Evolutionary conservation across 192 early-diverging fungal species (phyloP).

Genomic region (Rhizophagus prolifer): DNA sequence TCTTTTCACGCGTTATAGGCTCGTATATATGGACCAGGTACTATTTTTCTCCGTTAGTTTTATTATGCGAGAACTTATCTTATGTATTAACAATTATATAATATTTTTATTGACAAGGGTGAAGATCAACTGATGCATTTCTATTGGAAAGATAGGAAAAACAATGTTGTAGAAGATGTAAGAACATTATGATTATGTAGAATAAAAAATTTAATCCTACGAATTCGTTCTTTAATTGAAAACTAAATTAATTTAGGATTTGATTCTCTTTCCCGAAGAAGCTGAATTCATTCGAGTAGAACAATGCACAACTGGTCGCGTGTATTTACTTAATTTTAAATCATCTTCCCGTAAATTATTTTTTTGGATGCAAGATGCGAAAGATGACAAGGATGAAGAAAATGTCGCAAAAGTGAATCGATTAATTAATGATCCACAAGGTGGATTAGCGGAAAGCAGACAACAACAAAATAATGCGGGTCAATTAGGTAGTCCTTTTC

Average conservation of each 20-base stretch:
- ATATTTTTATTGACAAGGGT: constrained; percentile 34
- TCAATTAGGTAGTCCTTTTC: constrained; percentile 17
- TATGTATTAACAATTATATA: too few relatives aligned
- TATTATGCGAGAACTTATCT: too few relatives aligned
- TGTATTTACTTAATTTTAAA: constrained; percentile 79
- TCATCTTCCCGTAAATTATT: constrained; percentile 76
- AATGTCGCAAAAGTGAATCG: constrained; percentile 58
- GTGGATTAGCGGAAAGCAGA: constrained; percentile 25
- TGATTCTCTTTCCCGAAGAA: constrained; percentile 79
- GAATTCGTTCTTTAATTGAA: neutral
- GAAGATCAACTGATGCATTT: constrained; percentile 79
- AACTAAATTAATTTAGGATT: constrained; percentile 42
- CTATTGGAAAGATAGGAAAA: constrained; percentile 74
- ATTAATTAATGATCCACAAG: constrained; percentile 47
- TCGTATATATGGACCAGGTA: constrained; percentile 63
- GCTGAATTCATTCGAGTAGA: constrained; percentile 56
- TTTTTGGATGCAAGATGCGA: constrained; percentile 81
- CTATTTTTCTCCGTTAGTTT: neutral
- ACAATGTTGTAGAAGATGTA: constrained; percentile 50
- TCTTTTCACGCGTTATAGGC: constrained; percentile 29
- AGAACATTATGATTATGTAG: neutral
- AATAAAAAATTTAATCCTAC: neutral
- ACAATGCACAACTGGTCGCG: constrained; percentile 65
- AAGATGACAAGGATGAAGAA: constrained; percentile 58
- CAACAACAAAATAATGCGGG: constrained; percentile 18